These are phyloP conservation scores for Marvania coccoides DNA, from an alignment of 139 green algal genomes.

Conservation along the genomic window DNA sequence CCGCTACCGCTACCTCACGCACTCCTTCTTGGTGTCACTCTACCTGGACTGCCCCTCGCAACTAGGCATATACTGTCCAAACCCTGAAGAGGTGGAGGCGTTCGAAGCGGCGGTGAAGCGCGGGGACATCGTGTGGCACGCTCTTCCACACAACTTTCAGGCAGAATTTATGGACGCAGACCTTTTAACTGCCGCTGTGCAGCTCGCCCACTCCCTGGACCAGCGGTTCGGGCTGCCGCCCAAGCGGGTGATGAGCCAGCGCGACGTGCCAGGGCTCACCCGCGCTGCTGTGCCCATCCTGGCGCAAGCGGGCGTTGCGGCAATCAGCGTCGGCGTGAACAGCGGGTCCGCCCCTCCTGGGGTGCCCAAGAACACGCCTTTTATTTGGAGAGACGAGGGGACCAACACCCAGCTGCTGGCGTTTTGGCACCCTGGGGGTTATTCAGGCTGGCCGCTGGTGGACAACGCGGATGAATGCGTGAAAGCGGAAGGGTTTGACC, in stretches of 20 bases:
- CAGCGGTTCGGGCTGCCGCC: constrained; percentile 18
- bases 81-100: background rate
- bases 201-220: constrained; percentile 47
- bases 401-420: constrained; percentile 25
- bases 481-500: constrained; percentile 15
- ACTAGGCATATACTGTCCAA: constrained; percentile 46
- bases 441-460: background rate
- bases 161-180: constrained; percentile 35
- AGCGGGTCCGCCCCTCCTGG: constrained; percentile 26
- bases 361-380: constrained; percentile 30
- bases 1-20: constrained; percentile 25
- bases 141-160: constrained; percentile 52
- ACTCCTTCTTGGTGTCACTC: constrained; percentile 45
- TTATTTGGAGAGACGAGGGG: constrained; percentile 29
- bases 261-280: constrained; percentile 55
- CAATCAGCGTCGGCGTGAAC: constrained; percentile 35
- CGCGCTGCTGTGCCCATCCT: constrained; percentile 40
- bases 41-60: constrained; percentile 49
- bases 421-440: constrained; percentile 24
- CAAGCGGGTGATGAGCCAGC: constrained; percentile 46
- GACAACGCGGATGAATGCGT: background rate
- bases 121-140: constrained; percentile 44
- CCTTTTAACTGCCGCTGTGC: constrained; percentile 29
- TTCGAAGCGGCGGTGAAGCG: constrained; percentile 28
- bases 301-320: constrained; percentile 7